A percentile compares a stretch with the other conserved stretches of the same genome.
phyloP scores from a whole-genome alignment of 148 eudicot species.

The Silene uniflora region DNA sequence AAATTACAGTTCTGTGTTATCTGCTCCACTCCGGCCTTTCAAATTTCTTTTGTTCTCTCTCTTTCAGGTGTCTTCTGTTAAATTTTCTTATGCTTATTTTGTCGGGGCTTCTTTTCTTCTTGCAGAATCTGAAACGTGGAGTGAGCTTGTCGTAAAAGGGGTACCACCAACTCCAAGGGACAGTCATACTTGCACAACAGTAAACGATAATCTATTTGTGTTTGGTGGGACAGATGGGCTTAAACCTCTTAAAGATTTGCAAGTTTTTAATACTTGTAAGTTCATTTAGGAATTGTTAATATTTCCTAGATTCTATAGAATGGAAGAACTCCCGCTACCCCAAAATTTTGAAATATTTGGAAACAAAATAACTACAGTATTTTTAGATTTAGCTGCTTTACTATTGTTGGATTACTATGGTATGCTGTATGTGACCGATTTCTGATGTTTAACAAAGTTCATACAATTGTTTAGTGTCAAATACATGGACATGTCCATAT shows the following conservation, averaged over 20 bases:
- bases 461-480: slow-evolving; percentile 44
- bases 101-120: slow-evolving; percentile 5
- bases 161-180: slow-evolving; percentile 75
- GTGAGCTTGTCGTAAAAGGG: slow-evolving; percentile 60
- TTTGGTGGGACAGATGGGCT: slow-evolving; percentile 89
- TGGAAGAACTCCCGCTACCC: no score
- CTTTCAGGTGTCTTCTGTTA: background rate
- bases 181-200: slow-evolving; percentile 88
- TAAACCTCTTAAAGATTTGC: slow-evolving; percentile 70
- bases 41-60: background rate
- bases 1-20: no score
- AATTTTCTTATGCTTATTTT: background rate
- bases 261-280: slow-evolving; percentile 75
- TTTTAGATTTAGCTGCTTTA: background rate
- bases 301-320: background rate
- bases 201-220: slow-evolving; percentile 69
- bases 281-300: slow-evolving; percentile 12
- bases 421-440: background rate
- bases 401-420: slow-evolving; percentile 1
- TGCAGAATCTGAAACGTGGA: slow-evolving; percentile 65
- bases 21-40: background rate
- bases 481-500: slow-evolving; percentile 75
- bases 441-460: slow-evolving; percentile 11
- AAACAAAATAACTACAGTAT: slow-evolving; percentile 2
- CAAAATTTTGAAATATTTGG: background rate